Evolutionary conservation across 495 filamentous ascomycete species (phyloP).

Genomic region (Penicillium soppii): DNA sequence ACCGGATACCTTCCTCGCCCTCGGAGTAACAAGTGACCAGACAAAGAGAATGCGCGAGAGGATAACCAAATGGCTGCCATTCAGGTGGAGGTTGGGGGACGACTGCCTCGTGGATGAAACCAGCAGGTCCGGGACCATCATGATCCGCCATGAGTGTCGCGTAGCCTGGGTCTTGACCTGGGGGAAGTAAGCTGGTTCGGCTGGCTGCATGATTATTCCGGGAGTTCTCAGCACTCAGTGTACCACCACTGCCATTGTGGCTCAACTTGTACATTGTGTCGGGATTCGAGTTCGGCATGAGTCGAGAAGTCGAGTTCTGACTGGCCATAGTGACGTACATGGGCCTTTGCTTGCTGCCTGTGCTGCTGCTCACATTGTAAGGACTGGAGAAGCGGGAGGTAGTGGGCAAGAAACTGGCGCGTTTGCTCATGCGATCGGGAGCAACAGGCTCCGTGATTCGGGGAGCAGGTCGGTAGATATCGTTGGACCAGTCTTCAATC

Average conservation of each 20-base stretch:
- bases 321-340: slow-evolving; percentile 93
- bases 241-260: slow-evolving; percentile 65
- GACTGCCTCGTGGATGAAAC: slow-evolving; percentile 92
- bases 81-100: slow-evolving; percentile 97
- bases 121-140: slow-evolving; percentile 79
- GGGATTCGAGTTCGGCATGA: slow-evolving; percentile 59
- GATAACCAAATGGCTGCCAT: slow-evolving; percentile 95
- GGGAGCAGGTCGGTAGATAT: slow-evolving; percentile 89
- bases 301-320: slow-evolving; percentile 74
- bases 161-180: slow-evolving; percentile 42
- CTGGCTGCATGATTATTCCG: slow-evolving; percentile 43
- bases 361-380: slow-evolving; percentile 67
- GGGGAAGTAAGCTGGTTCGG: slow-evolving; percentile 50
- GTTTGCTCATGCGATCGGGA: slow-evolving; percentile 73
- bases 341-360: slow-evolving; percentile 45
- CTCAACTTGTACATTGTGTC: slow-evolving; percentile 66
- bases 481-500: slow-evolving; percentile 98
- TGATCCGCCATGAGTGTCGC: slow-evolving; percentile 58
- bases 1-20: slow-evolving; percentile 86
- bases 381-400: slow-evolving; percentile 95
- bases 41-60: slow-evolving; percentile 89
- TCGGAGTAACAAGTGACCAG: slow-evolving; percentile 98
- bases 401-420: slow-evolving; percentile 74
- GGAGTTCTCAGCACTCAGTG: slow-evolving; percentile 46
- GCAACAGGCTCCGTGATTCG: slow-evolving; percentile 67